Percentiles rank a stretch among this genome's conserved stretches.
phyloP scores from a whole-genome alignment of 1,139 yeast species.

The Blastobotrys arbuscula region DNA sequence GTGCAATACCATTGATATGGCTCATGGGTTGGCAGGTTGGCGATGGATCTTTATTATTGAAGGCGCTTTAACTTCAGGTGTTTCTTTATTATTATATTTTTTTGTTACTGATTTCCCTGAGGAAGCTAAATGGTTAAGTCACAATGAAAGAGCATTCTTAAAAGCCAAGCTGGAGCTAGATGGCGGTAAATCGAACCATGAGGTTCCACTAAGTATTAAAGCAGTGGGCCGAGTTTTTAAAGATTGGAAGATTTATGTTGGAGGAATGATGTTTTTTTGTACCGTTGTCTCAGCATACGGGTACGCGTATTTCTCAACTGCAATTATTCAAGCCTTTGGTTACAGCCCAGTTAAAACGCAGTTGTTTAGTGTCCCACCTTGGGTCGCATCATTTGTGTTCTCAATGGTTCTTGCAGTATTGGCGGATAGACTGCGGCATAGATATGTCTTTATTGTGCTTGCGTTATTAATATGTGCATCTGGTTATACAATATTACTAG shows the following conservation, averaged over 20 bases:
- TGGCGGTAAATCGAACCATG: constrained; percentile 38
- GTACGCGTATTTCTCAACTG: constrained; percentile 44
- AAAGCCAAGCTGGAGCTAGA: constrained; percentile 41
- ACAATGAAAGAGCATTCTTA: constrained; percentile 32
- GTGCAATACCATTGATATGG: constrained; percentile 46
- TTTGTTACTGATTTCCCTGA: constrained; percentile 71
- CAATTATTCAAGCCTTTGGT: constrained; percentile 32
- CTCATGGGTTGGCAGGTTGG: constrained; percentile 44
- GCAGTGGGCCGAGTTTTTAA: constrained; percentile 33
- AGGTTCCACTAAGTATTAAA: constrained; percentile 28
- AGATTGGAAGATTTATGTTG: constrained; percentile 15
- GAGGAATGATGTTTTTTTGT: not conserved
- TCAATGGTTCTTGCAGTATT: constrained; percentile 46
- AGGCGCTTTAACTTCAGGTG: constrained; percentile 61
- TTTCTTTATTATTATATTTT: constrained; percentile 58
- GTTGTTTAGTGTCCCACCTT: constrained; percentile 65
- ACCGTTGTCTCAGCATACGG: not conserved
- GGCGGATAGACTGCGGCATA: constrained; percentile 45
- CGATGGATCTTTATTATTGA: constrained; percentile 71
- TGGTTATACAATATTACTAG: constrained; percentile 52
- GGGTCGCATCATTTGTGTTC: constrained; percentile 58
- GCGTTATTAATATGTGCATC: constrained; percentile 43
- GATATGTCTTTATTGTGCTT: constrained; percentile 46
- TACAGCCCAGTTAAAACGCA: constrained; percentile 59
- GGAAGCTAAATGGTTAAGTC: constrained; percentile 44